Evolutionary conservation across 2,329 filamentous ascomycete species (phyloP), one percentile per base, ranked within the genome.

Genomic region (Fusarium napiforme): DNA sequence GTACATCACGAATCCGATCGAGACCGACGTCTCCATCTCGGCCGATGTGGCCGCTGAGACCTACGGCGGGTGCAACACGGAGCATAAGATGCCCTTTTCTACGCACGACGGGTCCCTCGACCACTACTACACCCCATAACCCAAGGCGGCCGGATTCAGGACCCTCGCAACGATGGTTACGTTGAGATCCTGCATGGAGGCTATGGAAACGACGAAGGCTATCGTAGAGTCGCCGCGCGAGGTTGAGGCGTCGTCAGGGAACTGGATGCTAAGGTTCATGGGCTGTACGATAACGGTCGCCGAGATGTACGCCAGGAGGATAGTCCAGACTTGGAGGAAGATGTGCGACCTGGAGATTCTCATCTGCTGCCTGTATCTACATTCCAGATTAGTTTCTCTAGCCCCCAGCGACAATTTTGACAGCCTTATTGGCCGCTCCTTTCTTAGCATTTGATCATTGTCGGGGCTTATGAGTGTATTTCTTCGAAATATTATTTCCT

Each of bases 401-500:
- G n/a, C 9, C 15, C 40, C 23, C 23, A 4, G 23, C 23, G 4
- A 14, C 21, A 23, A 4, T 23, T 10, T 43, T 9, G 9, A 7
- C 6, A 43, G 9, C 40, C 40, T 16, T 0, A 43, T 3, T 36
- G 8, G 7, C 34, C 34, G 7, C 34, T 36, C 34, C n/a, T 43
- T 14, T 16, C 7, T n/a, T 4, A 16, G 9, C n/a, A 23, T 16
- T 43, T 7, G 40, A 9, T 23, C 9, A 15, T 43, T 43, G 14
- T 16, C n/a, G 10, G 15, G n/a, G 5, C n/a, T 16, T 42, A 5
- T 42, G 9, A 23, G 7, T 7, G 40, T 16, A 16, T 16, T n/a
- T n/a, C 7, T 15, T 0, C 10, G n/a, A 4, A 42, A 21, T 16
- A 8, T 42, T 2, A n/a, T n/a, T n/a, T 10, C 40, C n/a, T n/a